A percentile compares a stretch with the other conserved stretches of the same genome.
phyloP scores from a whole-genome alignment of 345 rosid species.

The Reutealis trisperma region DNA sequence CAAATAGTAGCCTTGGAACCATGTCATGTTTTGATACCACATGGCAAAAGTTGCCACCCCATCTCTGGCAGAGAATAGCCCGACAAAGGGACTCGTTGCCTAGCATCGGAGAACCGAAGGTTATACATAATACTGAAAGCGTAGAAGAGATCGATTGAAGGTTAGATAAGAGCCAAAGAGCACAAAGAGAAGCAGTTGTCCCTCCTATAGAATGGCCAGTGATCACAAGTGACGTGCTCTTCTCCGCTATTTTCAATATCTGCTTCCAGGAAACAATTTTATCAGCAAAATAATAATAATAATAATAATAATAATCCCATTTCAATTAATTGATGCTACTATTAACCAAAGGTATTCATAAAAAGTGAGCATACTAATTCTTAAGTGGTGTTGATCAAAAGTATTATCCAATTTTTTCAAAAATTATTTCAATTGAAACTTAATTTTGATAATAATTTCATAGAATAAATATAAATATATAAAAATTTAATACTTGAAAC shows the following conservation, averaged over 20 bases:
- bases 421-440: no score
- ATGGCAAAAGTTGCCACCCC: constrained; percentile 73
- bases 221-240: constrained; percentile 52
- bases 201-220: constrained; percentile 89
- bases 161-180: constrained; percentile 75
- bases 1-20: constrained; percentile 53
- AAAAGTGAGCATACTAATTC: no score
- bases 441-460: no score
- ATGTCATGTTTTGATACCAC: constrained; percentile 58
- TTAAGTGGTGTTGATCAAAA: no score
- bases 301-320: no score
- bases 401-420: no score
- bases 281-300: no score
- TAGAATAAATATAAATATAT: no score
- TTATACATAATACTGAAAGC: constrained; percentile 58
- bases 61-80: constrained; percentile 55
- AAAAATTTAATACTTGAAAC: no score
- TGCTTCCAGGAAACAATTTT: constrained; percentile 20
- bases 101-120: constrained; percentile 79
- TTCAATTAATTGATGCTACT: no score
- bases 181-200: constrained; percentile 65
- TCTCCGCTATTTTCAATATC: constrained; percentile 37
- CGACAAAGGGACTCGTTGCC: constrained; percentile 62
- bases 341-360: no score
- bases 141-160: constrained; percentile 27